A percentile compares a stretch with the other conserved stretches of the same genome.
Conservation (phyloP, 768 basidiomycete species). For the Strobilomyces dryophilus region DNA sequence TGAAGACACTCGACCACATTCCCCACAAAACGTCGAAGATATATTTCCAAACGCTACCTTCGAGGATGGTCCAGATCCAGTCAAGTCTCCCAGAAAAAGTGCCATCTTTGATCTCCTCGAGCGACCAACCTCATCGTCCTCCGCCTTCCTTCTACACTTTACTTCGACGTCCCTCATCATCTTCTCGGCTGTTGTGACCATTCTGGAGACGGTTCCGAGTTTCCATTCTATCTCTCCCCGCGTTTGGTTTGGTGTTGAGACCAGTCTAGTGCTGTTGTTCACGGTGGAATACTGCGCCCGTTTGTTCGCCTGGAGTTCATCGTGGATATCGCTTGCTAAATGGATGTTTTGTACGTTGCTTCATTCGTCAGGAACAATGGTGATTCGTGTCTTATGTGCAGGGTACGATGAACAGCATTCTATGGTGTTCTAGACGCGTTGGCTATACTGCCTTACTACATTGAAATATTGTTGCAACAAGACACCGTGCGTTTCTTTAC, state of each 20-base stretch:
- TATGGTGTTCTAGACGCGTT: slow-evolving; percentile 84
- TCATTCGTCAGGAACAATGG: background rate
- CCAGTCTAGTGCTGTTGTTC: slow-evolving; percentile 77
- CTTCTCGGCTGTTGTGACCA: slow-evolving; percentile 68
- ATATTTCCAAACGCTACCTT: slow-evolving; percentile 37
- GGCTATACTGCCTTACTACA: slow-evolving; percentile 85
- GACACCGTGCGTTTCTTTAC: slow-evolving; percentile 63
- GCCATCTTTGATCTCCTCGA: slow-evolving; percentile 71
- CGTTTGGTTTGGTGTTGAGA: slow-evolving; percentile 87
- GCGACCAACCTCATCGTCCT: slow-evolving; percentile 67
- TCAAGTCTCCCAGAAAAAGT: slow-evolving; percentile 52
- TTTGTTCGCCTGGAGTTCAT: slow-evolving; percentile 70
- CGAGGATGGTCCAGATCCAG: slow-evolving; percentile 29
- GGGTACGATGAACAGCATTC: slow-evolving; percentile 46
- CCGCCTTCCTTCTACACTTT: slow-evolving; percentile 75
- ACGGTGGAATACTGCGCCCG: slow-evolving; percentile 80
- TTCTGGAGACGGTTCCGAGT: slow-evolving; percentile 75
- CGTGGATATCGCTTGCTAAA: slow-evolving; percentile 53
- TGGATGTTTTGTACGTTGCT: slow-evolving; percentile 64
- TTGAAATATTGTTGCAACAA: slow-evolving; percentile 77
- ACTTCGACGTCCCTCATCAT: slow-evolving; percentile 68
- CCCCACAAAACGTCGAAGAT: slow-evolving; percentile 36
- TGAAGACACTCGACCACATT: slow-evolving; percentile 34
- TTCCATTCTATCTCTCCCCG: slow-evolving; percentile 66
- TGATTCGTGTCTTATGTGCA: background rate